phyloP scores from a whole-genome alignment of 176 grass and related monocot genomes.

The Puccinellia tenuiflora region DNA sequence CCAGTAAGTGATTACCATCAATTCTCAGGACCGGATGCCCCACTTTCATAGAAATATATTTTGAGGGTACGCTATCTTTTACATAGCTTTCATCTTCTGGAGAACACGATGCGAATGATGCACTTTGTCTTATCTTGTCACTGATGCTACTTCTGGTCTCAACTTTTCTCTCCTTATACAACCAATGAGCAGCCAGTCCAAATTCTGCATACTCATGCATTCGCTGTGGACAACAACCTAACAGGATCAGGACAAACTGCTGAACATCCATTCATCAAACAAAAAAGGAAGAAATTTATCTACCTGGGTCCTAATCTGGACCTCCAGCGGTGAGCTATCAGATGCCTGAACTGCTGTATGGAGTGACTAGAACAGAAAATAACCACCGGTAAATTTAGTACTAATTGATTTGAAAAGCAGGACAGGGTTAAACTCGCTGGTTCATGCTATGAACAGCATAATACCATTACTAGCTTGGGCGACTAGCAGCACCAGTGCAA shows the following conservation, averaged over 20 bases:
- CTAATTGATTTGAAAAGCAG: conserved; percentile 12
- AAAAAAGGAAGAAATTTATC: not conserved
- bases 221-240: conserved; percentile 43
- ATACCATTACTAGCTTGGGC: not conserved
- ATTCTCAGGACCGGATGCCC: conserved; percentile 88
- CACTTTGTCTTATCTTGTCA: conserved; percentile 40
- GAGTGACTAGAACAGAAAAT: conserved; percentile 64
- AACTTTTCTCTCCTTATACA: conserved; percentile 88
- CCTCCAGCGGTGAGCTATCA: conserved; percentile 85
- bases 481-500: not conserved
- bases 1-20: conserved; percentile 83
- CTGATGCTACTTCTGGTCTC: conserved; percentile 37
- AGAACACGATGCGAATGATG: conserved; percentile 52
- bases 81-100: conserved; percentile 61
- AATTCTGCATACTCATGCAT: conserved; percentile 97
- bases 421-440: conserved; percentile 13
- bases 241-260: conserved; percentile 26
- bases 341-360: conserved; percentile 88
- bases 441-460: conserved; percentile 7
- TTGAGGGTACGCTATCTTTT: conserved; percentile 53
- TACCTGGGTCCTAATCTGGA: conserved; percentile 97
- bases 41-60: conserved; percentile 81
- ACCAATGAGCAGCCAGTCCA: conserved; percentile 94
- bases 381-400: conserved; percentile 19
- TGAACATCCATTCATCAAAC: conserved; percentile 31